phyloP scores from a whole-genome alignment of 441 rosid genomes.

The Arabidopsis hybrid region DNA sequence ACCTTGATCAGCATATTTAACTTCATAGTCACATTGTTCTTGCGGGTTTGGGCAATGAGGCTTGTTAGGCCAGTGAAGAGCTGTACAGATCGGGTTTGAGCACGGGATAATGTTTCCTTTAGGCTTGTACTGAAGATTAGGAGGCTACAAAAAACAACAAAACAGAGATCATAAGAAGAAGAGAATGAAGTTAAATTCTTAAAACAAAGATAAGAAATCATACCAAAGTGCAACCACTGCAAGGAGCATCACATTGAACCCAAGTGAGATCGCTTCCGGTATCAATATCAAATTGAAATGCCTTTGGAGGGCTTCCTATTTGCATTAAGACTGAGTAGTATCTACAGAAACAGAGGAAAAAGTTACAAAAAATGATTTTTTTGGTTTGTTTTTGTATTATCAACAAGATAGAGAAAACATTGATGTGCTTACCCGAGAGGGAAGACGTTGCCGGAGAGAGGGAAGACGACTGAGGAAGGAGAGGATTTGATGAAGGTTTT shows the following conservation, averaged over 20 bases:
- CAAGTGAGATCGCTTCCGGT: slow-evolving; percentile 76
- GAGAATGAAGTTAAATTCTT: background rate
- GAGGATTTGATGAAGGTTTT: slow-evolving; percentile 17
- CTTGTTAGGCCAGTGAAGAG: slow-evolving; percentile 34
- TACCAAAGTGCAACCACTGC: slow-evolving; percentile 67
- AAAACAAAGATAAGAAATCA: background rate
- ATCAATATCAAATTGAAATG: slow-evolving; percentile 58
- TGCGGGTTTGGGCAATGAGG: slow-evolving; percentile 46
- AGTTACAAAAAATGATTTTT: background rate
- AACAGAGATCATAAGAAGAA: background rate
- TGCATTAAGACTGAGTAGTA: slow-evolving; percentile 50
- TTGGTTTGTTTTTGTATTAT: background rate
- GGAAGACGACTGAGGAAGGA: slow-evolving; percentile 59
- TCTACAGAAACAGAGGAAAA: slow-evolving; percentile 39
- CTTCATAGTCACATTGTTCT: slow-evolving; percentile 63
- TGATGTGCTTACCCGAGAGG: slow-evolving; percentile 69
- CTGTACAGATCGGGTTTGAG: slow-evolving; percentile 49
- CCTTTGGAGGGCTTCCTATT: slow-evolving; percentile 60
- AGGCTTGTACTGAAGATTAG: slow-evolving; percentile 54
- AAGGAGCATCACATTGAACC: slow-evolving; percentile 77
- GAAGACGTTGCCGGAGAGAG: slow-evolving; percentile 73
- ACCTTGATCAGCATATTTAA: slow-evolving; percentile 58
- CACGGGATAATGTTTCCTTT: slow-evolving; percentile 47
- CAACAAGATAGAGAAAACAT: background rate
- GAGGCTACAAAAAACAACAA: slow-evolving; percentile 47